Conservation (phyloP, 306 rosid genomes). For the Quercus berberidifolia region DNA sequence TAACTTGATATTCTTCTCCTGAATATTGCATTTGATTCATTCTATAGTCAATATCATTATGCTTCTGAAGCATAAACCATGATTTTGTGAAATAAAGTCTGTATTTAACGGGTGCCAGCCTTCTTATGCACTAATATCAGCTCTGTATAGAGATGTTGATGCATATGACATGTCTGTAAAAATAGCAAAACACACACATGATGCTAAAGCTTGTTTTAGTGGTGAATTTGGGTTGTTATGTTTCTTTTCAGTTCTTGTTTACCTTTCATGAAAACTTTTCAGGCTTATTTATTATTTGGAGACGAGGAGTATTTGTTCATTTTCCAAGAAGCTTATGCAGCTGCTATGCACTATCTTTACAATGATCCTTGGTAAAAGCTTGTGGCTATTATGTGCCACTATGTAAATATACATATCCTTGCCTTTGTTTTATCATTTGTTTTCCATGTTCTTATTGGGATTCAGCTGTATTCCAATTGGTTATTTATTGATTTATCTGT, state of each 20-base stretch:
- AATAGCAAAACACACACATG: neutral
- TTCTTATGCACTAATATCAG: neutral
- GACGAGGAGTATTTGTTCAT: conserved; percentile 93
- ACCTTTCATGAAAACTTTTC: conserved; percentile 24
- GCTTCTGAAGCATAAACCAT: neutral
- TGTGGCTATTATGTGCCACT: conserved; percentile 36
- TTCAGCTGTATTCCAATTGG: conserved; percentile 1
- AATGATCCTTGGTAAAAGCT: conserved; percentile 92
- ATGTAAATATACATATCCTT: conserved; percentile 20
- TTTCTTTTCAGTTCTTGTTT: conserved; percentile 20
- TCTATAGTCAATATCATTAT: neutral
- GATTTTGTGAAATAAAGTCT: neutral
- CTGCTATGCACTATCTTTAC: conserved; percentile 85
- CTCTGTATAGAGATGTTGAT: neutral
- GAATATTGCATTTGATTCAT: neutral
- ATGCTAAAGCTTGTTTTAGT: neutral
- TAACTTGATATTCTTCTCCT: neutral
- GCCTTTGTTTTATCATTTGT: conserved; percentile 5
- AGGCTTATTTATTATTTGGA: conserved; percentile 95
- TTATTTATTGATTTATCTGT: conserved; percentile 1
- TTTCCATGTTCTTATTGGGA: conserved; percentile 3
- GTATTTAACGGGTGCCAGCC: neutral
- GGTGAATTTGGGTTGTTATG: neutral
- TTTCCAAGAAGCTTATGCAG: conserved; percentile 97
- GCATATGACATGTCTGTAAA: neutral